A percentile compares a stretch with the other conserved stretches of the same genome.
phyloP scores from a whole-genome alignment of 352 stramenopile genomes.

The Phytopythium boreale region DNA sequence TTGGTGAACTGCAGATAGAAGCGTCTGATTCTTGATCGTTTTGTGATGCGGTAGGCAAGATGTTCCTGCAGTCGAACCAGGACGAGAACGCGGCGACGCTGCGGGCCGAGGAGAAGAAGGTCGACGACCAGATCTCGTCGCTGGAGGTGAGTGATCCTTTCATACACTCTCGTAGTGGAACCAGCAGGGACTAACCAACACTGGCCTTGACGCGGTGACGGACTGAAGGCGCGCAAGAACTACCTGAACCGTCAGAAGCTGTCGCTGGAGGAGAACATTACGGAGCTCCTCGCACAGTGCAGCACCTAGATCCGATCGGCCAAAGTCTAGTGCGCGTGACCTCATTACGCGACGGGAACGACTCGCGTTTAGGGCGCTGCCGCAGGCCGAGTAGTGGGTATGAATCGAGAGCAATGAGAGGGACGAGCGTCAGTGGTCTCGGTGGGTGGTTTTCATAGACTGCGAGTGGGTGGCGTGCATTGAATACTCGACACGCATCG shows the following conservation, averaged over 20 bases:
- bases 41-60: conserved; percentile 39
- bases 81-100: conserved; percentile 56
- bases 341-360: background rate
- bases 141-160: conserved; percentile 38
- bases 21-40: background rate
- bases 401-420: background rate
- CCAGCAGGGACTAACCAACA: background rate
- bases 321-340: background rate
- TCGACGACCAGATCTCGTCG: conserved; percentile 69
- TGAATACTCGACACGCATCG: background rate
- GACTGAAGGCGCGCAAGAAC: conserved; percentile 63
- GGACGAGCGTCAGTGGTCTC: background rate
- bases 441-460: background rate
- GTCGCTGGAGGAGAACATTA: conserved; percentile 81
- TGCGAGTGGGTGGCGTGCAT: background rate
- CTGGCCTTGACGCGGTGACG: background rate
- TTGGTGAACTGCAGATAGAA: background rate
- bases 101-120: conserved; percentile 49
- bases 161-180: background rate
- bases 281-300: conserved; percentile 73
- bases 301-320: conserved; percentile 21
- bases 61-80: conserved; percentile 67
- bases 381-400: background rate
- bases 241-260: conserved; percentile 79
- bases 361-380: background rate